Base-by-base conservation (phyloP, 2,329 filamentous ascomycete species). In the Drechslerella stenobrocha region DNA sequence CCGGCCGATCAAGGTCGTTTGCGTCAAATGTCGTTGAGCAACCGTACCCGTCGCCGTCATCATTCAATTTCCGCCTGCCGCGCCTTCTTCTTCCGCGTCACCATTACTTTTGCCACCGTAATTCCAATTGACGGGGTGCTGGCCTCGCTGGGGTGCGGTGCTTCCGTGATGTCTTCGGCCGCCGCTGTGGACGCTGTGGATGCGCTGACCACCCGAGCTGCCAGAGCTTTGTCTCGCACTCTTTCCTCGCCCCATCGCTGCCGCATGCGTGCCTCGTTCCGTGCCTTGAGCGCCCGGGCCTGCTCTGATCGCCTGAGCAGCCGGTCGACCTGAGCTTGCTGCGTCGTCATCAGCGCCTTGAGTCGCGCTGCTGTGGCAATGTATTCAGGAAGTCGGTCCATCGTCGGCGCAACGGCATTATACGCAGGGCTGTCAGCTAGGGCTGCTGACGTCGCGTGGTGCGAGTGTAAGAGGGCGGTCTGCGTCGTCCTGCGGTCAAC, bases 1-100 rank as follows among this genome's bases (percentile, higher is more conserved):
- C n/a, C n/a, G n/a, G n/a, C n/a, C n/a, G n/a, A n/a, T n/a, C n/a
- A n/a, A n/a, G n/a, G n/a, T n/a, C n/a, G n/a, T n/a, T n/a, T n/a
- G n/a, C n/a, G n/a, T n/a, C n/a, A n/a, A n/a, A n/a, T n/a, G n/a
- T n/a, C n/a, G n/a, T n/a, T n/a, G n/a, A n/a, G n/a, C n/a, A n/a
- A n/a, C n/a, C n/a, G n/a, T n/a, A 30, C 5, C 28, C 11, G 5
- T 11, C 11, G 13, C 20, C 15, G 11, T 26, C 4, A 22, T 67
- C 23, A 67, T 23, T 67, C 61, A 26, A 67, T 67, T 26, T 67
- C 61, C 20, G 61, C 61, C 24, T 67, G 61, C 15, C 61, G 56
- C 30, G 61, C 53, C 40, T 67, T 67, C 42, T 67, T 67, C 55
- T 60, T 67, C 45, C 61, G 47, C 48, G 55, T 67, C 9, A 67